Evolutionary conservation across 116 monocot species (phyloP), one percentile per base, ranked within the genome.

Genomic region (Thalassia testudinum): DNA sequence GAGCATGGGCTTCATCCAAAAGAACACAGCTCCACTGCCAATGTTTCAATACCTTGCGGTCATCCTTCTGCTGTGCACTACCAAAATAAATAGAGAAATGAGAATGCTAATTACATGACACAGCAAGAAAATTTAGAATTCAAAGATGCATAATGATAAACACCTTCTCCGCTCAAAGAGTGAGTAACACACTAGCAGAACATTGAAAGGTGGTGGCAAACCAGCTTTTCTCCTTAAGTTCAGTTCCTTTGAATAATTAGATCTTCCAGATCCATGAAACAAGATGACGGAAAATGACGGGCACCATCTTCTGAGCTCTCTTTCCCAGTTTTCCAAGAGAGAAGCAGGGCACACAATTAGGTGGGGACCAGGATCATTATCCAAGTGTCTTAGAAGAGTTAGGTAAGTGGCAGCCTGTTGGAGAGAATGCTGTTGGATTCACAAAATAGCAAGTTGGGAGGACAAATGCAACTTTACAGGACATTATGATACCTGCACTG

Each of bases 271-370:
- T 56, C 95, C 95, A 72, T 95, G 95, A 70, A 87, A 95, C 67
- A 95, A 65, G 27, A 95, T 68, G 23, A 95, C 68, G 59, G 83
- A 81, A 79, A 95, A 88, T 28, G 78, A 78, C 27, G 95, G 88
- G 50, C 88, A 95, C 95, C 95, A 95, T 61, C 60, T 75, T 67
- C 62, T 81, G 27, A 95, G 56, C 70, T 95, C 95, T 72, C 95
- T 80, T 71, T 85, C 84, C 95, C 95, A 95, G 57, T 95, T 95
- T 62, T 95, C 95, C 61, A 95, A 65, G 24, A 95, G 72, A 62
- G 95, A 95, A 58, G 95, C 95, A 56, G 95, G 95, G 65, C 78
- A 95, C 27, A 95, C 95, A 73, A 95, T 81, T 43, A 95, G 62
- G 64, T 95, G 95, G n/a, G 95, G 95, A 67, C 95, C 95, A 42